These are phyloP conservation scores for Tetrahymena thermophila DNA, from an alignment of 73 alveolate genomes.

Conservation along the genomic window DNA sequence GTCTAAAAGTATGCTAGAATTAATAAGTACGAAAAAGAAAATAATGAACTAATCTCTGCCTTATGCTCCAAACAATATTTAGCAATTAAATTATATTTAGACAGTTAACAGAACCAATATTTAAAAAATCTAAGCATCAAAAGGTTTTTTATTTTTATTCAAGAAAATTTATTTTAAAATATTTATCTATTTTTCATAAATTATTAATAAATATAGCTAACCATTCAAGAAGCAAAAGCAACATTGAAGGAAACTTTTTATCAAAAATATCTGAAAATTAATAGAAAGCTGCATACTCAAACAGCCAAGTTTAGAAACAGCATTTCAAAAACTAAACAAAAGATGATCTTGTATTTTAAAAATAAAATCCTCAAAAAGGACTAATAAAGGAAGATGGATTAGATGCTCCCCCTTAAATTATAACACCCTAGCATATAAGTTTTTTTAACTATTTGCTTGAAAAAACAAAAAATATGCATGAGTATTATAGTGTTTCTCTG, in stretches of 20 bases:
- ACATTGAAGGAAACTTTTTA: not conserved
- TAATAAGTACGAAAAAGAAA: not conserved
- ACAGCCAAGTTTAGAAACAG: not conserved
- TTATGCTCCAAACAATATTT: not conserved
- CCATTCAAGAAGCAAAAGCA: not conserved
- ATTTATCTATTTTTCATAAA: not conserved
- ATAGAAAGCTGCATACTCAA: not conserved
- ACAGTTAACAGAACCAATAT: not conserved
- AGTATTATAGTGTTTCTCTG: not conserved
- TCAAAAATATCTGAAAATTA: not conserved
- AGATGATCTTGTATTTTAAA: not conserved
- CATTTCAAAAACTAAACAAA: not conserved
- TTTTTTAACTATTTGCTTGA: not conserved
- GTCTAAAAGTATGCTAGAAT: not conserved
- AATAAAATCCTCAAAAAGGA: not conserved
- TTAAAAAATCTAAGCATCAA: not conserved
- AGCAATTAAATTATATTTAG: not conserved
- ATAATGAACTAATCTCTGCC: not conserved
- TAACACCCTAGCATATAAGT: not conserved
- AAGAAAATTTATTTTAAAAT: not conserved
- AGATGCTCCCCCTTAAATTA: not conserved
- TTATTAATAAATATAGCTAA: not conserved
- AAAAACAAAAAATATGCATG: not conserved
- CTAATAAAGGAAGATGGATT: not conserved
- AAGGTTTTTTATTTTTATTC: not conserved